Evolutionary conservation across 2,329 filamentous ascomycete genomes (phyloP), one percentile per base, ranked within the genome.

Genomic region (Acrodontium crateriforme): DNA sequence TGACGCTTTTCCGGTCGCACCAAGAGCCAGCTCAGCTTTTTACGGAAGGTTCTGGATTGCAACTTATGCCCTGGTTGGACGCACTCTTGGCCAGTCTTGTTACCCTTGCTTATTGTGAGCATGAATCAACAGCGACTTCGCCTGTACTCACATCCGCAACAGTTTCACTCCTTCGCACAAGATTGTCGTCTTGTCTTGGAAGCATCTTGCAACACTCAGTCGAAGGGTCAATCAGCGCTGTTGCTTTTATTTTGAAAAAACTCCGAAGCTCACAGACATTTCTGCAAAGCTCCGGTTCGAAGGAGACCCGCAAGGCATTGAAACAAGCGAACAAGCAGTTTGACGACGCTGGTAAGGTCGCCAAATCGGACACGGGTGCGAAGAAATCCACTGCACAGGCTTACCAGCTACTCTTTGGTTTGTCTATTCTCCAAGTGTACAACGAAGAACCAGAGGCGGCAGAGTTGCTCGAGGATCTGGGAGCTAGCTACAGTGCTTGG

Each of bases 361-460:
- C 35, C 7, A 18, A 27, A 9, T 22, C 19, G 12, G 25, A 35
- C 16, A 21, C 18, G 5, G 3, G 10, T 5, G 16, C 10, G 5
- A n/a, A 12, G 5, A 16, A 25, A 12, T n/a, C 16, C 9, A 14
- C 15, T 25, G 16, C 25, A 10, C 72, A 74, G 35, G 79, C 80
- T 0, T 68, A 94, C 32, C 76, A 78, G 12, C 65, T 94, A 18
- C 67, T 95, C 2, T 83, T 92, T 50, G 76, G 82, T 1, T 68
- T 94, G 28, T 78, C 83, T 0, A 70, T 94, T 9, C 65, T 95
- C 30, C 83, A 94, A 52, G 67, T 93, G 6, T 93, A 93, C 58
- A 85, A 87, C 45, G 81, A 83, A 14, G 84, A 93, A 34, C 66
- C 78, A 0, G 89, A 95, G 47, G 81, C 84, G 1, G 69, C 93